phyloP scores from a whole-genome alignment of 1,284 basidiomycete genomes.

The Irpex rosettiformis region DNA sequence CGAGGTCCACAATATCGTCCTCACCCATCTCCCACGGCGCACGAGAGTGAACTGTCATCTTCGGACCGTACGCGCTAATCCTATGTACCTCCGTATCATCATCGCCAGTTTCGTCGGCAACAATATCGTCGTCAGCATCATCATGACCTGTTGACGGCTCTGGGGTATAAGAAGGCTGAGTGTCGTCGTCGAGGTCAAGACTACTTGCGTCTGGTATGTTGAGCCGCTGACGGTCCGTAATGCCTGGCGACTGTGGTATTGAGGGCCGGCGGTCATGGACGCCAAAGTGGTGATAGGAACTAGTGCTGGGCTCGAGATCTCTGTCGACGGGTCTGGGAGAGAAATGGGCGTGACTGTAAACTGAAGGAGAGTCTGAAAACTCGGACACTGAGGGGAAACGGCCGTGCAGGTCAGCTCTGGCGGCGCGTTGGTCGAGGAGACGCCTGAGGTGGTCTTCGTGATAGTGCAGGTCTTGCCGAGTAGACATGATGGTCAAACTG shows the following conservation, averaged over 20 bases:
- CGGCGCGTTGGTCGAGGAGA: conserved; percentile 53
- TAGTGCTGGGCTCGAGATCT: conserved; percentile 22
- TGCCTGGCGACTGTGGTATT: conserved; percentile 25
- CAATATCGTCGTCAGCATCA: conserved; percentile 28
- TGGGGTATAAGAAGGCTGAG: conserved; percentile 37
- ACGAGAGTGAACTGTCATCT: conserved; percentile 74
- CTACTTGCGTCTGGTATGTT: conserved; percentile 49
- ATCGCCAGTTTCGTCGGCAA: conserved; percentile 31
- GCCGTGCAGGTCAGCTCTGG: conserved; percentile 43
- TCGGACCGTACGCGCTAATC: conserved; percentile 72
- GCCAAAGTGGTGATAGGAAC: conserved; percentile 28
- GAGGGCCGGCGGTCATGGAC: conserved; percentile 24
- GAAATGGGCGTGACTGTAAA: conserved; percentile 59
- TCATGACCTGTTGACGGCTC: conserved; percentile 20
- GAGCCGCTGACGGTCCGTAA: conserved; percentile 38
- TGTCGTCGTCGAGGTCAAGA: conserved; percentile 60
- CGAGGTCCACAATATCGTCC: conserved; percentile 44
- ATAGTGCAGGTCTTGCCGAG: conserved; percentile 22
- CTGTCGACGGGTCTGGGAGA: conserved; percentile 41
- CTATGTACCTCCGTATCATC: conserved; percentile 39
- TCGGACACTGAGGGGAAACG: conserved; percentile 53
- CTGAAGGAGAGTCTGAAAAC: conserved; percentile 62
- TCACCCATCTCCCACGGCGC: conserved; percentile 71
- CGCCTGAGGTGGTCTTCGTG: conserved; percentile 43
- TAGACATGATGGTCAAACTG: conserved; percentile 27